Evolutionary conservation across 2,329 filamentous ascomycete species (phyloP), one percentile per base, ranked within the genome.

Genomic region (Cladosporium colombiae): DNA sequence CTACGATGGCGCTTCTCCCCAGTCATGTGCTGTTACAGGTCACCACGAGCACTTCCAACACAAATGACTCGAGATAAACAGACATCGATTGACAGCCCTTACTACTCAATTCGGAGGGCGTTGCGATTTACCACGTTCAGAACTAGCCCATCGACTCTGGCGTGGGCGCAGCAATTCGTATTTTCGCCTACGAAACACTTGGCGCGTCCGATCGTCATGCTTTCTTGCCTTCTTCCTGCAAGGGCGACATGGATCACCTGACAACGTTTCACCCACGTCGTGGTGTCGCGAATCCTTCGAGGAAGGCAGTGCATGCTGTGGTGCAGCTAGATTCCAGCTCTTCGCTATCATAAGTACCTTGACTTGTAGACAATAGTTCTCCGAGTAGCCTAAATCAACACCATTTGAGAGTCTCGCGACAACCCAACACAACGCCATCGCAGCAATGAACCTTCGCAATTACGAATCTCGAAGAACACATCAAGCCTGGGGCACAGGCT

Each of bases 401-500:
- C 7, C 40, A 2, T 46, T 21, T 18, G n/a, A 46, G n/a, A 46
- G n/a, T 8, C 4, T 23, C 13, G n/a, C n/a, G 8, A n/a, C 23
- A 10, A 25, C 10, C 21, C 37, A 44, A n/a, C 18, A 18, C 37
- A n/a, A 44, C 27, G 29, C 46, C 31, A 35, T 29, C 31, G 49
- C 49, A 53, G 55, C 40, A 31, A 63, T 63, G 50, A 63, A 44
- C 50, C 31, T 63, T 37, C 61, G 61, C 61, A 52, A 63, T n/a
- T 63, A 52, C 18, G 61, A 63, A 46, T 63, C 61, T 46, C 61
- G 61, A 52, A 25, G 18, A 23, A 63, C 61, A 18, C 61, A 63
- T 25, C 50, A 29, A 35, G 61, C 61, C 16, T 63, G 61, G 61
- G 61, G 61, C 50, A 63, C 61, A 35, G 61, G 61, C 27, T 63